Base-by-base conservation (phyloP, 2,329 filamentous ascomycete species). In the Colletotrichum echinochloae region DNA sequence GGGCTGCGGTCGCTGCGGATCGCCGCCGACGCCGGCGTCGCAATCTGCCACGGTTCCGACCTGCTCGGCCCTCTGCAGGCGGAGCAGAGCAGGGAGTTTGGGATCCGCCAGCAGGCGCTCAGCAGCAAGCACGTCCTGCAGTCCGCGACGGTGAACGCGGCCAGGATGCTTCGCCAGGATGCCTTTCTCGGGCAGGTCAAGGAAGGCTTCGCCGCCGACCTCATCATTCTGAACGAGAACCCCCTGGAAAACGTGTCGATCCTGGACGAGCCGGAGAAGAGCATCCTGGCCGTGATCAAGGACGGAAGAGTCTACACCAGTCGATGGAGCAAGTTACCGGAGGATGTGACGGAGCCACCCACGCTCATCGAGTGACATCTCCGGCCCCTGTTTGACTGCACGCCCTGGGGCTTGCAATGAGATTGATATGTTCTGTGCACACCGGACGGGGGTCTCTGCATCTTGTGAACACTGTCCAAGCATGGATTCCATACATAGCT, bases 241-340 rank as follows among this genome's bases (percentile, higher is more conserved):
- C 88, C 88, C 2, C 76, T 90, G 61, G 82, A 88, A n/a, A 83
- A 90, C 74, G 82, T 89, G 23, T 80, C 81, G 0, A 78, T 88
- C 5, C 74, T 90, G 33, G 85, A 85, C 70, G 74, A 79, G 49
- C 83, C 83, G 2, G 83, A 88, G 60, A 79, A 81, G 73, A 79
- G 83, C 70, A 72, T 89, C 9, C 73, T 88, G 52, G 83, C 81
- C 2, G 86, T 89, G 1, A 80, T 89, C 57, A 89, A 89, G 74
- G 87, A 87, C 44, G 87, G 88, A 3, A 79, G 83, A 26, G 81
- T 80, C n/a, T 78, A 78, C 49, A 74, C 68, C n/a, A 78, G 77
- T 23, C 73, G 76, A 12, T 78, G 77, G 77, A 65, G 61, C 28
- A 72, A 63, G 14, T n/a, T 78, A 30, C 56, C 68, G 0, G 74